These are phyloP conservation scores for Porphyrellus cyaneotinctus DNA, from an alignment of 768 basidiomycete species.

Conservation along the genomic window DNA sequence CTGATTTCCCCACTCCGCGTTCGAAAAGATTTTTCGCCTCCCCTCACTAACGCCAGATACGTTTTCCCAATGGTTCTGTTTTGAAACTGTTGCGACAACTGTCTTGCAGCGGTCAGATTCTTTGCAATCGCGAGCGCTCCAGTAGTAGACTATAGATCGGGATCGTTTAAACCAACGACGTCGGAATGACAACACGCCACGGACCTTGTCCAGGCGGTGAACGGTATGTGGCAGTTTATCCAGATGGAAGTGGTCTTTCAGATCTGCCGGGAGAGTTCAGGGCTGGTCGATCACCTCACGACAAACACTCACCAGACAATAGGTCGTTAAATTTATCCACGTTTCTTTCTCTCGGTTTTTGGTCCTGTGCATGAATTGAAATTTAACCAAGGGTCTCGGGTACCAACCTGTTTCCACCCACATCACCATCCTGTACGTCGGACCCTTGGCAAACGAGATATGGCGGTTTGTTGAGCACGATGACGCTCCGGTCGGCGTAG, in stretches of 20 bases:
- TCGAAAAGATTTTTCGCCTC: slow-evolving; percentile 44
- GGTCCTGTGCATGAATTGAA: slow-evolving; percentile 10
- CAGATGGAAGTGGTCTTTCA: slow-evolving; percentile 31
- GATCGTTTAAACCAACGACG: not conserved
- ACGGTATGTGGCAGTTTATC: slow-evolving; percentile 43
- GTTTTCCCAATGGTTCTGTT: slow-evolving; percentile 47
- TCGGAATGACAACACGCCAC: not conserved
- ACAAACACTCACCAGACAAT: slow-evolving; percentile 31
- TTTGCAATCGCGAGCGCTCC: slow-evolving; percentile 58
- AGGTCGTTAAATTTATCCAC: slow-evolving; percentile 36
- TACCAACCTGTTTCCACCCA: slow-evolving; percentile 10
- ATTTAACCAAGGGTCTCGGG: not conserved
- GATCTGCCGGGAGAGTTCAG: slow-evolving; percentile 20
- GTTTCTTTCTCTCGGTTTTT: slow-evolving; percentile 21
- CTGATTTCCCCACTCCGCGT: slow-evolving; percentile 40
- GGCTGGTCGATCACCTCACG: slow-evolving; percentile 1
- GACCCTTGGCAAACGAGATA: slow-evolving; percentile 51
- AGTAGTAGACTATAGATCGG: slow-evolving; percentile 48
- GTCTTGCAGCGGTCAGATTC: slow-evolving; percentile 38
- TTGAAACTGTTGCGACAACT: slow-evolving; percentile 55
- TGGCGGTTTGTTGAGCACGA: slow-evolving; percentile 60
- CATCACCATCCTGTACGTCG: slow-evolving; percentile 22
- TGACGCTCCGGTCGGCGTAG: slow-evolving; percentile 51
- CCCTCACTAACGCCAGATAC: slow-evolving; percentile 63
- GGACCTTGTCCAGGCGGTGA: slow-evolving; percentile 66